Evolutionary conservation across 2,329 filamentous ascomycete genomes (phyloP), one percentile per base, ranked within the genome.

Genomic region (Blastomyces parvus): DNA sequence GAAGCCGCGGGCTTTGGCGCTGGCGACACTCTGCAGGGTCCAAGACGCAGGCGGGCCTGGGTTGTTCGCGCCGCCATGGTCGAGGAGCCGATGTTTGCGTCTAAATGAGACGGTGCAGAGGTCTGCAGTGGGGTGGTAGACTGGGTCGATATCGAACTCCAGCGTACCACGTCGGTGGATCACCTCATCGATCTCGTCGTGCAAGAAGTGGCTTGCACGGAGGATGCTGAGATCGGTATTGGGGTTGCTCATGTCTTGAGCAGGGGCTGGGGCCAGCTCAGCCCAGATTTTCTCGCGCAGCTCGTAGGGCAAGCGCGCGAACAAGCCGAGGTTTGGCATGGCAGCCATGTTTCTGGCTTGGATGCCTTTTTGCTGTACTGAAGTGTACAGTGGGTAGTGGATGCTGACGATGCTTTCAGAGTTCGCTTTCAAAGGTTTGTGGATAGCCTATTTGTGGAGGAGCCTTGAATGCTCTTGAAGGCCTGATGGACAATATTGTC

Each of bases 141-240:
- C 33, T 25, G 56, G 56, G n/a, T 40, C 22, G 38, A 58, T 42
- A 6, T 44, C 38, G 38, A 58, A 58, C 36, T 58, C 56, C 25
- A 58, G 56, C 3, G 22, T 42, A 38, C 36, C 2, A 14, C 38
- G 38, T 3, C 36, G 38, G 38, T 58, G 42, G 56, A 58, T 44
- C 9, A 42, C 38, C 22, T 58, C 56, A 25, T n/a, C 33, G 4
- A 58, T 27, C 36, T 58, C 56, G 11, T 42, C 3, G 56, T 44
- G 38, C 19, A 58, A 22, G 38, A 25, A 25, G 22, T 42, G 33
- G 56, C 25, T 58, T 25, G 56, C 56, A 42, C 56, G 22, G 36
- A 58, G 56, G 56, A 58, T 44, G 56, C n/a, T 58, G 38, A 58
- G 36, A 38, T 58, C 36, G 33, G 56, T 25, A 19, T 44, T 58